Evolutionary conservation across 2,329 filamentous ascomycete species (phyloP).

Genomic region (Trichoderma sp.): DNA sequence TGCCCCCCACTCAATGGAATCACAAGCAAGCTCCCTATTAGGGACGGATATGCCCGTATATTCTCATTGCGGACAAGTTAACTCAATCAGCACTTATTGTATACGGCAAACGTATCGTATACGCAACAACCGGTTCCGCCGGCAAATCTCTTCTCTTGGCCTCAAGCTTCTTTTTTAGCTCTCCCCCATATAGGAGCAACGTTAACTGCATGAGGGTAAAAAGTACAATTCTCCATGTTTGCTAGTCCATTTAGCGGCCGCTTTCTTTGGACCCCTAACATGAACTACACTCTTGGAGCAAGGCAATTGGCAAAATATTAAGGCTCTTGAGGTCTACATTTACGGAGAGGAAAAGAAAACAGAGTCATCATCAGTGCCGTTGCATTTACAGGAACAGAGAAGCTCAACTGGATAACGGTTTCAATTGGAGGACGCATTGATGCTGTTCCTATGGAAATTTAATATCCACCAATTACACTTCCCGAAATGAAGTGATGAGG

Average conservation of each 20-base stretch:
- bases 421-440: neutral
- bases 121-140: neutral
- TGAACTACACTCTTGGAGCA: neutral
- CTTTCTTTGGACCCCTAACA: neutral
- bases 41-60: neutral
- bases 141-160: neutral
- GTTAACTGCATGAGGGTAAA: neutral
- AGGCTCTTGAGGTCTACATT: neutral
- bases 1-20: neutral
- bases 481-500: neutral
- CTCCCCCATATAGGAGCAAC: neutral
- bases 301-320: neutral
- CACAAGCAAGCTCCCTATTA: neutral
- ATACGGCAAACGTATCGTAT: neutral
- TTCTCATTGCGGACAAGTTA: neutral
- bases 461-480: neutral
- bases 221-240: neutral
- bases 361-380: neutral
- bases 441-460: neutral
- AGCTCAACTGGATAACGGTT: neutral
- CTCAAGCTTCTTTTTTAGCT: neutral
- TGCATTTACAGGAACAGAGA: neutral
- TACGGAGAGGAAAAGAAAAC: neutral
- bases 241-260: neutral
- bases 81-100: neutral